Conservation (phyloP, 805 yeast species). For the Candida sithepensis region DNA sequence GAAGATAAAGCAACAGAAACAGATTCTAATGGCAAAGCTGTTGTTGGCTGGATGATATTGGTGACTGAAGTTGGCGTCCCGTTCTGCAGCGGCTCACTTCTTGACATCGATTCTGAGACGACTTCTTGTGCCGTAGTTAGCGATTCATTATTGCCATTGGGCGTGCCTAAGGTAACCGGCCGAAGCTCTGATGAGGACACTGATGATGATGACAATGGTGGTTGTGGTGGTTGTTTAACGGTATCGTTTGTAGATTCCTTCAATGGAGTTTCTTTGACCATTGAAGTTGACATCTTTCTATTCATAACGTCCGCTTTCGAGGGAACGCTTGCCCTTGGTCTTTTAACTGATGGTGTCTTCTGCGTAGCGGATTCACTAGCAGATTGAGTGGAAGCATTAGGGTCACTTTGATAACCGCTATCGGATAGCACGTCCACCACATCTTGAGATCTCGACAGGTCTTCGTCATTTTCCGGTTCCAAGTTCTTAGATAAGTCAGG, state of each 20-base stretch:
- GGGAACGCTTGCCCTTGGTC: conserved; percentile 28
- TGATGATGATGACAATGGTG: conserved; percentile 3
- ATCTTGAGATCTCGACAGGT: conserved; percentile 4
- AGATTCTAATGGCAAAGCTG: too few relatives aligned
- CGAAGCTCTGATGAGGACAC: too few relatives aligned
- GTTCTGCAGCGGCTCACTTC: too few relatives aligned
- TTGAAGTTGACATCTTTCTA: conserved; percentile 14
- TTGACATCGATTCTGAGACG: too few relatives aligned
- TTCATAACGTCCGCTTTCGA: conserved; percentile 24
- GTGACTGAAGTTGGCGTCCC: too few relatives aligned
- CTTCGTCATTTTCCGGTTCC: conserved; percentile 15
- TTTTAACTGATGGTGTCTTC: conserved; percentile 3
- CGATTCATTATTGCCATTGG: too few relatives aligned
- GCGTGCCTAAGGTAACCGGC: too few relatives aligned
- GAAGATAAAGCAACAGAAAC: too few relatives aligned
- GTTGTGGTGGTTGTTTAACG: too few relatives aligned
- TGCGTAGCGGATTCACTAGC: neutral
- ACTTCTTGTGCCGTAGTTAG: too few relatives aligned
- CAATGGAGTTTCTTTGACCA: conserved; percentile 5
- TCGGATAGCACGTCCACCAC: conserved; percentile 11
- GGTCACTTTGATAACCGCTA: conserved; percentile 21
- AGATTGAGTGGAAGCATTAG: conserved; percentile 4
- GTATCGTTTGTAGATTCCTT: too few relatives aligned
- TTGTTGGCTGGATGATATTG: too few relatives aligned
- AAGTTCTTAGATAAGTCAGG: conserved; percentile 33